phyloP scores from a whole-genome alignment of 768 basidiomycete genomes.

The Rhodocollybia butyracea region DNA sequence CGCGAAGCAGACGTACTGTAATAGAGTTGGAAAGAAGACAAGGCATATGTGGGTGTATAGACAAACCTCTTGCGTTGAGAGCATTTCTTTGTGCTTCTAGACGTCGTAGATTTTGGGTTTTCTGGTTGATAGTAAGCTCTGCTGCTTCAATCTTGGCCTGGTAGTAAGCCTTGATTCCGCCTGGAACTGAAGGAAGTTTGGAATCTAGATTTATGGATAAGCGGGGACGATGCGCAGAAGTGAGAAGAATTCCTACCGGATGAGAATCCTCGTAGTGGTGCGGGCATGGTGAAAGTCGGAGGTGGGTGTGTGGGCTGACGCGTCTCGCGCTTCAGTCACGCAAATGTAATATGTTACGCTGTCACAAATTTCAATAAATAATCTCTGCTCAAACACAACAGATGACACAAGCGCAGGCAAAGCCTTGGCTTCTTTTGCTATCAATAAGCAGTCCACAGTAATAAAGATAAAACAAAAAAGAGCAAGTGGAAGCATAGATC shows the following conservation, averaged over 20 bases:
- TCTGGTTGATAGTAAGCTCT: constrained; percentile 91
- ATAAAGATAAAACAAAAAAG: too few relatives aligned
- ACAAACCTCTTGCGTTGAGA: constrained; percentile 86
- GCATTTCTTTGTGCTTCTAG: constrained; percentile 97
- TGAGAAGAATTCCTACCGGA: neutral
- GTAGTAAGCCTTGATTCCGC: constrained; percentile 86
- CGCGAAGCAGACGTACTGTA: constrained; percentile 81
- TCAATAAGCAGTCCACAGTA: too few relatives aligned
- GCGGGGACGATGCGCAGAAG: neutral
- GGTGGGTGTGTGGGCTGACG: neutral
- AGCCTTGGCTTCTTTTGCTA: too few relatives aligned
- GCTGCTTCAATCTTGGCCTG: constrained; percentile 94
- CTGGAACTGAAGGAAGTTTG: constrained; percentile 27
- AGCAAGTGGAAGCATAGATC: too few relatives aligned
- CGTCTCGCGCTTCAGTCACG: too few relatives aligned
- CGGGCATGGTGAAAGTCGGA: neutral
- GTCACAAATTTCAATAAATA: too few relatives aligned
- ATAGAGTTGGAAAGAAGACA: neutral
- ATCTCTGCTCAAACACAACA: too few relatives aligned
- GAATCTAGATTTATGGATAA: neutral
- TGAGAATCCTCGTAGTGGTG: neutral
- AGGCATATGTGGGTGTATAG: neutral
- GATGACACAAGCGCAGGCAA: too few relatives aligned
- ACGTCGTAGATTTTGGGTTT: constrained; percentile 93
- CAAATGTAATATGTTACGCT: too few relatives aligned